Evolutionary conservation across 768 basidiomycete species (phyloP), one percentile per base, ranked within the genome.

Genomic region (Fomitopsis serialis): DNA sequence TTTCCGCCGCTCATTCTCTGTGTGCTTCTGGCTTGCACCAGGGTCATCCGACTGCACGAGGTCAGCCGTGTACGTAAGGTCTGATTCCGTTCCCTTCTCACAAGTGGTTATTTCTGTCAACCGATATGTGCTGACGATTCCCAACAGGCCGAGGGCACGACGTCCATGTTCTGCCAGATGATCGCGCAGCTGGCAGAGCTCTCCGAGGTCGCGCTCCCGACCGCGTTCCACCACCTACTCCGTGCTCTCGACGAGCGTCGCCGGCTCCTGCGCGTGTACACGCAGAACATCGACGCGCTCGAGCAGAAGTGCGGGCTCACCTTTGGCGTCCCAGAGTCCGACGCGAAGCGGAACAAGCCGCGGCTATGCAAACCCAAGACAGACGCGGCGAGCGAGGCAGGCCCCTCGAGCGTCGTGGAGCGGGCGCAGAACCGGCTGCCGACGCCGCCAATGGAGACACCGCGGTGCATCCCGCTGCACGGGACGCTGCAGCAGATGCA

Each of bases 211-310:
- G 90, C 92, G 15, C 63, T 77, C 55, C 92, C 93, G 8, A 94
- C 93, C 3, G 73, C 84, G 1, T 95, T 95, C 62, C 93, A 96
- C 65, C 69, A 76, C 11, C 71, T 89, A 23, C 80, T 96, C 27
- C 85, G 85, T 42, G 64, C 76, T 27, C 80, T 95, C 27, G 90
- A 95, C 62, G 78, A 85, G 55, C 76, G 84, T 35, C 87, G 89
- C 3, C 79, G 80, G 56, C 80, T 96, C 3, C 77, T 94, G 35
- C 78, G 93, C 23, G 89, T 92, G 2, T 96, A 95, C 68, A 94
- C 93, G 0, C 93, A 96, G 73, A 95, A 96, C 69, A 95, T 95
- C 55, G 93, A 96, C 66, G 85, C 84, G 23, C 83, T 96, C 40
- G 93, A 96, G 65, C 74, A 75, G 54, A 92, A 92, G 66, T 86